phyloP scores from a whole-genome alignment of 371 early-diverging fungal genomes.

The Dipsacomyces acuminosporus region DNA sequence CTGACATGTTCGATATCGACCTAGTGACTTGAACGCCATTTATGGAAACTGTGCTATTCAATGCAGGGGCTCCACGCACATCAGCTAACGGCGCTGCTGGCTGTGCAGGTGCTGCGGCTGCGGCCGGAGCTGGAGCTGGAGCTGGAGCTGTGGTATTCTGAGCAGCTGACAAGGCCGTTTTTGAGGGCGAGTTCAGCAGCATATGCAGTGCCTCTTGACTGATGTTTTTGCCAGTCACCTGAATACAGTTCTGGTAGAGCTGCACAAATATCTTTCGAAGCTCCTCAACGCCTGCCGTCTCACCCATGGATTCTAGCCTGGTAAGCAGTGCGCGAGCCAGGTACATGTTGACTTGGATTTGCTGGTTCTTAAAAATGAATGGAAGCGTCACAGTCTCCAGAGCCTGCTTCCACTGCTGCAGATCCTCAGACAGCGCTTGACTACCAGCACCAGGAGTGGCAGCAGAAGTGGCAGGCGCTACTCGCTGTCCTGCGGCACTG shows the following conservation, averaged over 20 bases:
- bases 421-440: background rate
- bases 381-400: background rate
- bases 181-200: slow-evolving; percentile 4
- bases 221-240: background rate
- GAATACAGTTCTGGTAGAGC: background rate
- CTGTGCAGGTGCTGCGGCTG: background rate
- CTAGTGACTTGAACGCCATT: background rate
- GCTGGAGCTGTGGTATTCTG: slow-evolving; percentile 1
- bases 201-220: background rate
- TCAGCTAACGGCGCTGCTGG: background rate
- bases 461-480: no score
- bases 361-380: background rate
- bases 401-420: background rate
- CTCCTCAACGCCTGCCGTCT: background rate
- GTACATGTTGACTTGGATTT: background rate
- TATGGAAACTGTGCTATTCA: background rate
- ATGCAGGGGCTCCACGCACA: background rate
- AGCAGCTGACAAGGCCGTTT: slow-evolving; percentile 9
- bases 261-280: background rate
- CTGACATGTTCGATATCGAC: no score
- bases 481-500: no score
- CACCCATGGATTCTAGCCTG: background rate
- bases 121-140: background rate
- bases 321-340: background rate
- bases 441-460: no score